Evolutionary conservation across 2,329 filamentous ascomycete species (phyloP), one percentile per base, ranked within the genome.

Genomic region (Magnaporthales sp.): DNA sequence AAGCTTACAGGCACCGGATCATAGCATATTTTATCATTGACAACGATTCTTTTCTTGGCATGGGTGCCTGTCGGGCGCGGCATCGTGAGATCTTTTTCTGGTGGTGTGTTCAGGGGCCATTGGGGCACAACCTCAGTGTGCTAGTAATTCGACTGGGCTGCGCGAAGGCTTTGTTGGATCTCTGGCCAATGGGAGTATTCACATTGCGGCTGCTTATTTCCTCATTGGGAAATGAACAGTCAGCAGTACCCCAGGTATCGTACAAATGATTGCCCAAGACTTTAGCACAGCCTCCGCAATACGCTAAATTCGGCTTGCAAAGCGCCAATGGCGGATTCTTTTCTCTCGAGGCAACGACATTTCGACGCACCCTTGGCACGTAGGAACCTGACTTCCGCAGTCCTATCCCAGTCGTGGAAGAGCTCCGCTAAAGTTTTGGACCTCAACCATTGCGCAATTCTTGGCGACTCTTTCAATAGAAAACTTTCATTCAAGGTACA

Each of bases 31-130:
- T 64, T 54, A 64, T 46, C 46, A 31, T 63, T 15, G 62, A 29
- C 2, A 32, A 15, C 4, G 11, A 4, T 31, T 22, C 22, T 46
- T 4, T 4, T 46, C 38, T 51, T 51, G 38, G 19, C 15, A 51
- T n/a, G 38, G 15, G 7, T 51, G 38, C 38, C 62, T 31, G 11
- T 22, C 22, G 11, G 24, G 10, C 31, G 31, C 32, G 31, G 24
- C 15, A 46, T 27, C 32, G n/a, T 27, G 62, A 64, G 30, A 64
- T 64, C 62, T 38, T 64, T 64, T 64, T 46, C 24, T 30, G 62
- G 24, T n/a, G 24, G 22, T 38, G 22, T 64, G 24, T n/a, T 9
- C n/a, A 24, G 30, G 30, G 61, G 31, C 31, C n/a, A 27, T 46
- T 26, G 11, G 10, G 32, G 24, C 31, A 24, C 19, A 26, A 32